A percentile compares a stretch with the other conserved stretches of the same genome.
Conservation (phyloP, 768 basidiomycete species). For the Rhodotorula kratochvilovae region DNA sequence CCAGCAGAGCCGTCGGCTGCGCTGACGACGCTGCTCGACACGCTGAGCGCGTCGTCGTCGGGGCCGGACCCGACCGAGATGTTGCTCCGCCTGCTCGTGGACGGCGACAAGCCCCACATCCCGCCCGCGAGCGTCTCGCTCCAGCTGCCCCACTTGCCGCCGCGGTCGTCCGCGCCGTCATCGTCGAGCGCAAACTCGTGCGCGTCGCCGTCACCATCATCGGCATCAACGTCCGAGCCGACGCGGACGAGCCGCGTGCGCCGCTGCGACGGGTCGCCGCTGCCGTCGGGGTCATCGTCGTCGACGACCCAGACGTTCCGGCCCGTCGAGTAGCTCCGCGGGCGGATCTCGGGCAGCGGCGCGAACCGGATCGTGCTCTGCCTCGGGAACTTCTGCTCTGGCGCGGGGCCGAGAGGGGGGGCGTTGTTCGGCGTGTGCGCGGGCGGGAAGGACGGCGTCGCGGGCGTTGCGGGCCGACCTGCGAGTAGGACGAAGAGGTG, state of each 20-base stretch:
- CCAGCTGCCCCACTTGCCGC: slow-evolving; percentile 16
- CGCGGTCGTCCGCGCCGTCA: not conserved
- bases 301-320: slow-evolving; percentile 36
- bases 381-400: not conserved
- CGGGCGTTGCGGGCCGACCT: not conserved
- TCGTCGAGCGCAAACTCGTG: not conserved
- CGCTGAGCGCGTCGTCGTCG: slow-evolving; percentile 18
- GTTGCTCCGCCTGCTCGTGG: slow-evolving; percentile 1
- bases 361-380: slow-evolving; percentile 34
- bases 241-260: not conserved
- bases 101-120: not conserved
- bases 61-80: not conserved
- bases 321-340: slow-evolving; percentile 30
- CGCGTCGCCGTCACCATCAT: slow-evolving; percentile 3
- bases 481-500: not conserved
- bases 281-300: not conserved
- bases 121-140: slow-evolving; percentile 9
- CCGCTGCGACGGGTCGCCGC: not conserved
- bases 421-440: not conserved
- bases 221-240: not conserved
- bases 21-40: not conserved
- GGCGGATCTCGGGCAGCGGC: slow-evolving; percentile 33
- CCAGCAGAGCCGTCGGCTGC: not conserved
- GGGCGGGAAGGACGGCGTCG: not conserved
- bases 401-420: not conserved